Evolutionary conservation across 345 rosid genomes (phyloP).

Genomic region (Clausena lansium): DNA sequence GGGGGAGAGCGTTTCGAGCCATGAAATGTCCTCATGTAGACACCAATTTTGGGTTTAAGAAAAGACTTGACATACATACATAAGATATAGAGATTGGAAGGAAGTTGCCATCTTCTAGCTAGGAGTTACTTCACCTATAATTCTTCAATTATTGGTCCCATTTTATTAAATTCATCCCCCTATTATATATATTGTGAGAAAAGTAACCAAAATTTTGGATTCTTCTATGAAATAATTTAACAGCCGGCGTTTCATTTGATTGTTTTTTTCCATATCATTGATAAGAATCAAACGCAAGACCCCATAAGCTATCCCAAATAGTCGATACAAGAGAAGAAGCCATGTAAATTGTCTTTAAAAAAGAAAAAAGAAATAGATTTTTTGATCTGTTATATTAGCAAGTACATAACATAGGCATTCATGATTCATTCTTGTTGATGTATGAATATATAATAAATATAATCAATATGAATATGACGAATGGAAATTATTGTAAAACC

Average conservation of each 20-base stretch:
- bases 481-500: too few relatives aligned
- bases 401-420: not conserved
- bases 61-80: conserved; percentile 9
- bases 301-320: not conserved
- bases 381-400: not conserved
- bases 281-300: not conserved
- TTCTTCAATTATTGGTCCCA: conserved; percentile 20
- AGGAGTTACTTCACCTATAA: conserved; percentile 16
- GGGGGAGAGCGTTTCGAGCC: not conserved
- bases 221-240: not conserved
- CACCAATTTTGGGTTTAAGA: not conserved
- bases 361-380: too few relatives aligned
- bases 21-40: conserved; percentile 4
- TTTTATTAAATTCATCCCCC: conserved; percentile 3
- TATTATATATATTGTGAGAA: not conserved
- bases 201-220: not conserved
- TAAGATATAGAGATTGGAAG: not conserved
- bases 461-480: too few relatives aligned
- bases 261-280: not conserved
- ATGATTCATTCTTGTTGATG: too few relatives aligned
- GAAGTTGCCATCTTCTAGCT: conserved; percentile 9
- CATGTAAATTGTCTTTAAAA: not conserved
- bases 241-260: not conserved
- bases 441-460: too few relatives aligned
- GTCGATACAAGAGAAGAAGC: not conserved